Evolutionary conservation across 768 basidiomycete genomes (phyloP), one percentile per base, ranked within the genome.

Genomic region (Tylopilus felleus): DNA sequence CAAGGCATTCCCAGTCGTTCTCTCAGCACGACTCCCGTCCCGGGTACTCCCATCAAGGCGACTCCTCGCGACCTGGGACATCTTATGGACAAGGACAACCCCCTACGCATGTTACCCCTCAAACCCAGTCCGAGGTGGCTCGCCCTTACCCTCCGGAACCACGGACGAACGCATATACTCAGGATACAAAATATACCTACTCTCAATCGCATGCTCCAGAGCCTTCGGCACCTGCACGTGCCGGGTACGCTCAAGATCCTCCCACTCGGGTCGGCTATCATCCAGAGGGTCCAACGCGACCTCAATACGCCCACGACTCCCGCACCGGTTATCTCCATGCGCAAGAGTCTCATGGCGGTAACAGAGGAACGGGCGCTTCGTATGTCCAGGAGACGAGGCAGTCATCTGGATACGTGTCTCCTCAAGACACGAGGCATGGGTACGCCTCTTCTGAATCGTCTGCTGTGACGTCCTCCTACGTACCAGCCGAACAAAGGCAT

Each of bases 171-270:
- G 62, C 60, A 54, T 67, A 65, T 47, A 57, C 57, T 25, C 65
- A 67, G 44, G 62, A 62, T 13, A 31, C 64, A 42, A 67, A 65
- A 40, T 57, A 57, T 38, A 27, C 62, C 8, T 64, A 67, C 53
- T 33, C 65, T 27, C 65, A 57, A 23, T 27, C 63, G 8, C 64
- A 64, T 22, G 33, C 51, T 5, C 35, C 55, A 4, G 65, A 65
- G 46, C 52, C 60, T 19, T 22, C 60, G 1, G 2, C 63, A 22
- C 65, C 63, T 14, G 6, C 60, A 28, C 49, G 38, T 4, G n/a
- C 63, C 7, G 42, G 31, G 2, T 67, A 58, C 25, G 7, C 52
- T 19, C 62, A 57, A 25, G 64, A 65, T 45, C 43, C 53, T 25
- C 58, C 58, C 8, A 44, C 9, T 43, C 65, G 64, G 4, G 43